Percentiles rank a stretch among this genome's conserved stretches.
Evolutionary conservation across 768 basidiomycete genomes (phyloP).

Genomic region (Sarcomyxa edulis): DNA sequence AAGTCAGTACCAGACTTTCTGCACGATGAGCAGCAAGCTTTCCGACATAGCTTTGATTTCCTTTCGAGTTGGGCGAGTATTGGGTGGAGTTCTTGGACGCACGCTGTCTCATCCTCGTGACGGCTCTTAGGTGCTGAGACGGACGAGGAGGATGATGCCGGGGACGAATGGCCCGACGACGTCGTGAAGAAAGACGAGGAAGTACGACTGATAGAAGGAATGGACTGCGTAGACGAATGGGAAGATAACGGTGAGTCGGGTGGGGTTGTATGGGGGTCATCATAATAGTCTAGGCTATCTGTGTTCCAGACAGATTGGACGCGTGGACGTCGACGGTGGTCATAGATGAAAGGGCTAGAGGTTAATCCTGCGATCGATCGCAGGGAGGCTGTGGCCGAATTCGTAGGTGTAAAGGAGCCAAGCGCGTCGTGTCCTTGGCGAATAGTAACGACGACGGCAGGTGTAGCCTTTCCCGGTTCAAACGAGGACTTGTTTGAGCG

Average conservation of each 20-base stretch:
- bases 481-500: constrained; percentile 13
- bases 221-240: constrained; percentile 3
- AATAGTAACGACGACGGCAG: constrained; percentile 17
- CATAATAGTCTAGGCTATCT: too few relatives aligned
- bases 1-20: constrained; percentile 47
- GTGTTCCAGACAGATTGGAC: too few relatives aligned
- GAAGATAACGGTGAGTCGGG: not conserved
- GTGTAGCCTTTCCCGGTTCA: constrained; percentile 14
- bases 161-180: constrained; percentile 3
- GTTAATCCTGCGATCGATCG: constrained; percentile 9
- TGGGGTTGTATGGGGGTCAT: too few relatives aligned
- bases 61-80: constrained; percentile 47
- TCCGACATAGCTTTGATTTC: constrained; percentile 43
- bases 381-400: constrained; percentile 25
- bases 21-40: constrained; percentile 45
- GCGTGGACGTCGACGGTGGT: too few relatives aligned
- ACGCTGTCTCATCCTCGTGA: constrained; percentile 6
- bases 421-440: constrained; percentile 20
- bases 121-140: constrained; percentile 4
- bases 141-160: constrained; percentile 14
- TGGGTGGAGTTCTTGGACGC: constrained; percentile 33
- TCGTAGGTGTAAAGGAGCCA: constrained; percentile 36
- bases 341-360: too few relatives aligned
- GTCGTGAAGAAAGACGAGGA: constrained; percentile 18
- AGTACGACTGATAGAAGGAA: constrained; percentile 38